These are phyloP conservation scores for Colletotrichum endophyticum DNA, from an alignment of 2,329 filamentous ascomycete genomes.

Conservation along the genomic window DNA sequence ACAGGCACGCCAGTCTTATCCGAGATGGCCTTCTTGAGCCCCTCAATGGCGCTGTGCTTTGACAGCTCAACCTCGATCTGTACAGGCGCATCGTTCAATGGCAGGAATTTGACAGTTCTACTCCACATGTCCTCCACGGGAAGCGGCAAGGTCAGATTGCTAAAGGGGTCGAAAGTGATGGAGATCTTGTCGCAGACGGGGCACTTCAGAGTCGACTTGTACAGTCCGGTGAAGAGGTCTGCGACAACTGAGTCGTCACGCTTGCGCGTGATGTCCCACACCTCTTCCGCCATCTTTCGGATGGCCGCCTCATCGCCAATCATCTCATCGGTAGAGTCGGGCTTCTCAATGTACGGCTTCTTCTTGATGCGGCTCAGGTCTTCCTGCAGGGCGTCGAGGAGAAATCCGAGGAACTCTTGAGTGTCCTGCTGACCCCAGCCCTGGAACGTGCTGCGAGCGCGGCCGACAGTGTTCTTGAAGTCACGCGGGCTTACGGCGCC, in stretches of 20 bases:
- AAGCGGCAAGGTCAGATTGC: constrained; percentile 88
- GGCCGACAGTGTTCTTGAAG: constrained; percentile 84
- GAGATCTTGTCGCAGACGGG: constrained; percentile 92
- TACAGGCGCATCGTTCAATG: constrained; percentile 73
- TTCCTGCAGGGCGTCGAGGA: constrained; percentile 93
- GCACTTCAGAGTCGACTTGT: constrained; percentile 96
- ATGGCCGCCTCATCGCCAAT: constrained; percentile 83
- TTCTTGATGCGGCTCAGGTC: constrained; percentile 92
- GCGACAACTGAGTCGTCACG: constrained; percentile 95
- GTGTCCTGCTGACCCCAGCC: constrained; percentile 97
- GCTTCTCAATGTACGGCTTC: constrained; percentile 97
- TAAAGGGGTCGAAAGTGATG: constrained; percentile 98
- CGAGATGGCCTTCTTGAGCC: constrained; percentile 74
- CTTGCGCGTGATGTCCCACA: constrained; percentile 89
- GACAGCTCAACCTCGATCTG: constrained; percentile 80
- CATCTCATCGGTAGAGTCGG: constrained; percentile 96
- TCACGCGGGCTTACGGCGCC: constrained; percentile 77
- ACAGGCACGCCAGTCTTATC: constrained; percentile 67
- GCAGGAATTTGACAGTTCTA: constrained; percentile 77
- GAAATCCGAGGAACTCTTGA: constrained; percentile 93
- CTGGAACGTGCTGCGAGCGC: constrained; percentile 83
- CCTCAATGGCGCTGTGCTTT: constrained; percentile 73
- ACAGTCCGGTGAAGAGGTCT: constrained; percentile 96
- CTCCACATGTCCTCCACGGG: constrained; percentile 86
- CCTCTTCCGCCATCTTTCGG: constrained; percentile 82